A percentile compares a stretch with the other conserved stretches of the same genome.
phyloP scores from a whole-genome alignment of 2,329 filamentous ascomycete genomes.

The Thelonectria blattea region DNA sequence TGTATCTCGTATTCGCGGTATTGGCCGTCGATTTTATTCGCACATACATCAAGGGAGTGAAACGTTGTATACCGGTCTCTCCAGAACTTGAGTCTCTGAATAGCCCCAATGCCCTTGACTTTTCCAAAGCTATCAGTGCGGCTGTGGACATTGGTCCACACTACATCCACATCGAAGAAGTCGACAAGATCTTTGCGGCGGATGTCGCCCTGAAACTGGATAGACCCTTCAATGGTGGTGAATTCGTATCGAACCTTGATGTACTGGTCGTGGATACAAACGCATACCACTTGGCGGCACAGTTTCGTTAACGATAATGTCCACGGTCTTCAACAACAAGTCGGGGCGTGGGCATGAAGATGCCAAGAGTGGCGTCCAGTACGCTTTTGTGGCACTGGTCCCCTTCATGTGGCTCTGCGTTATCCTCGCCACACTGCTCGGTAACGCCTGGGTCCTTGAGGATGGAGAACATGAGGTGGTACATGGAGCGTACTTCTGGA shows the following conservation, averaged over 20 bases:
- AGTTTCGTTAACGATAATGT: neutral
- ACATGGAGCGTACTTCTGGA: neutral
- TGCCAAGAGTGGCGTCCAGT: neutral
- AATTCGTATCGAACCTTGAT: constrained; percentile 59
- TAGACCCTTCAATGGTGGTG: constrained; percentile 53
- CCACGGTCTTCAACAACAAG: neutral
- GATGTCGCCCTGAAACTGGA: constrained; percentile 57
- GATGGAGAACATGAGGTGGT: neutral
- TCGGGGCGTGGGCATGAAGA: neutral
- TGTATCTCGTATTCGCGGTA: constrained; percentile 57
- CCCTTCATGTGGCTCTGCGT: neutral
- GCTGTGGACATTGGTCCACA: constrained; percentile 57
- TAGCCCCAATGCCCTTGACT: constrained; percentile 56
- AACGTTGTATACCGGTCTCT: constrained; percentile 54
- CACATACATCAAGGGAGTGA: constrained; percentile 55
- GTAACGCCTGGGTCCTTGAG: neutral
- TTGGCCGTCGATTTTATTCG: constrained; percentile 53
- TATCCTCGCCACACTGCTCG: neutral
- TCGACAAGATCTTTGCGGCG: constrained; percentile 55
- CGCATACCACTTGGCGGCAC: constrained; percentile 27
- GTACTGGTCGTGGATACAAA: constrained; percentile 54
- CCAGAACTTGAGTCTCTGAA: constrained; percentile 60
- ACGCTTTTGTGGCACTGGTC: neutral
- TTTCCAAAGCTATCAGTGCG: constrained; percentile 58
- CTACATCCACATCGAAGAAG: constrained; percentile 59